A percentile compares a stretch with the other conserved stretches of the same genome.
phyloP scores from a whole-genome alignment of 257 asterid genomes.

The Coffea canephora region DNA sequence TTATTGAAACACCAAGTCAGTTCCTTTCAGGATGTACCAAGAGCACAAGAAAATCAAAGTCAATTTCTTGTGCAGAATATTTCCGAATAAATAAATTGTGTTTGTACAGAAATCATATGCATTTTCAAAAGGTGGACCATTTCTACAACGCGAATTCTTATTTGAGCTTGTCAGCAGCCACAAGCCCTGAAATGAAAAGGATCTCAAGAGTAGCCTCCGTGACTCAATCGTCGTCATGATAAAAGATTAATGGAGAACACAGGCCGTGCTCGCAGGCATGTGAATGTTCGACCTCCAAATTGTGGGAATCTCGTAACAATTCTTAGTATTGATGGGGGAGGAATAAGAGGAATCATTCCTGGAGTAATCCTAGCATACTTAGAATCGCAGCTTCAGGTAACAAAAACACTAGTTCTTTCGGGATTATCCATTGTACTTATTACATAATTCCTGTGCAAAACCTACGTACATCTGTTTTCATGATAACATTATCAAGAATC shows the following conservation, averaged over 20 bases:
- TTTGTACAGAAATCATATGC: neutral
- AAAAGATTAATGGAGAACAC: slow-evolving; percentile 17
- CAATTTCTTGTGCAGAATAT: slow-evolving; percentile 13
- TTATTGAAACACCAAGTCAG: neutral
- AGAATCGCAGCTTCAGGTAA: slow-evolving; percentile 60
- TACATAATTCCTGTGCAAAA: neutral
- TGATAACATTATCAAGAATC: neutral
- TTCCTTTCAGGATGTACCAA: neutral
- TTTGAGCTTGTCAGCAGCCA: neutral
- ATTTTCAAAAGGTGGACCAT: neutral
- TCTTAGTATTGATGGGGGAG: slow-evolving; percentile 59
- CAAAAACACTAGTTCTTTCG: neutral
- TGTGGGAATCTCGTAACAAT: slow-evolving; percentile 39
- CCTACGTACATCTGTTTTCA: neutral
- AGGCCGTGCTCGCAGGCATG: neutral
- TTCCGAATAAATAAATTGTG: neutral
- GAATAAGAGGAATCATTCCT: slow-evolving; percentile 58
- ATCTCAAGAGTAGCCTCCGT: neutral
- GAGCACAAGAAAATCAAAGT: neutral
- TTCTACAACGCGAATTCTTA: no score
- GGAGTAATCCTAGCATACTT: slow-evolving; percentile 41
- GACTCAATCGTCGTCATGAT: neutral
- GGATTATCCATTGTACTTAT: neutral
- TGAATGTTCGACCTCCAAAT: slow-evolving; percentile 32
- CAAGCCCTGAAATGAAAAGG: neutral